Evolutionary conservation across 1,284 basidiomycete species (phyloP).

Genomic region (Exobasidium cylindrosporum): DNA sequence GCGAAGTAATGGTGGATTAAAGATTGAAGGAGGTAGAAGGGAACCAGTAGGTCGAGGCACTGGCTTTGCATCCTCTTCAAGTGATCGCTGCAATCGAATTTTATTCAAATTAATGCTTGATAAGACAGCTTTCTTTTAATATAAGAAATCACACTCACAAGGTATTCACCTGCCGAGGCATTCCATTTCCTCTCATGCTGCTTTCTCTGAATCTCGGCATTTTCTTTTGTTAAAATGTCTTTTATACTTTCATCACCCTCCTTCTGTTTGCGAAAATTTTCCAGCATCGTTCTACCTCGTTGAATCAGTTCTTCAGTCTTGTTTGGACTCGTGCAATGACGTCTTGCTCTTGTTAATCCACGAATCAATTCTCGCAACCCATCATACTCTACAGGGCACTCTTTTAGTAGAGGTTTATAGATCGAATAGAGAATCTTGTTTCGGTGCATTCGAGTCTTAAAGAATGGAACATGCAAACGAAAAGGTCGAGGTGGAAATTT

Average conservation of each 20-base stretch:
- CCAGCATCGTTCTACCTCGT: not conserved
- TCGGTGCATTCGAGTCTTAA: conserved; percentile 22
- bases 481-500: conserved; percentile 16
- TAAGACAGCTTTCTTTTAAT: too few species aligned
- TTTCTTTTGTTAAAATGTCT: not conserved
- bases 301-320: conserved; percentile 4
- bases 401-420: conserved; percentile 34
- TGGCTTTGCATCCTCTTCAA: conserved; percentile 22
- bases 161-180: not conserved
- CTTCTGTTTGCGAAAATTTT: not conserved
- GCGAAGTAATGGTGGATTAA: conserved; percentile 44
- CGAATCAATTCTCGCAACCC: conserved; percentile 17
- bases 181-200: not conserved
- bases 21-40: conserved; percentile 40
- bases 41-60: conserved; percentile 44
- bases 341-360: not conserved
- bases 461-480: conserved; percentile 25
- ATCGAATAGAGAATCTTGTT: conserved; percentile 26
- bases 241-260: conserved; percentile 1
- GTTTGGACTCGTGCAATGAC: conserved; percentile 11
- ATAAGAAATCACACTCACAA: too few species aligned
- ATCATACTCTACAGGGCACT: conserved; percentile 18
- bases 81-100: conserved; percentile 1
- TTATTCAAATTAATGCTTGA: too few species aligned
- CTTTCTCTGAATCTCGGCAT: conserved; percentile 5